phyloP scores from a whole-genome alignment of 2,329 filamentous ascomycete species.

The Fusarium keratoplasticum region DNA sequence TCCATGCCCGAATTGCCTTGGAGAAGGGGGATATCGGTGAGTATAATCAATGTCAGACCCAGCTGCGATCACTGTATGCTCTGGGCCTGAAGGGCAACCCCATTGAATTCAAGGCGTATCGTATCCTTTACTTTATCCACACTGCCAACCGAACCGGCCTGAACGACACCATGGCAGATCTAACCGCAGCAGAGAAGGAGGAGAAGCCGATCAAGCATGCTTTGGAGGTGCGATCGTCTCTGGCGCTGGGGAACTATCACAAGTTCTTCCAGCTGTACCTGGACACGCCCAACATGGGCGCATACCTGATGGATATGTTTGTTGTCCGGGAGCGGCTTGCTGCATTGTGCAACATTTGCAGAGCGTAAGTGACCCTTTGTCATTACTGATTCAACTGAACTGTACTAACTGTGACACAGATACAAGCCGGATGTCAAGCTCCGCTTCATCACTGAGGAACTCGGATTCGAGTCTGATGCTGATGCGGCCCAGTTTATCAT shows the following conservation, averaged over 20 bases:
- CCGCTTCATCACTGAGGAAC: slow-evolving; percentile 93
- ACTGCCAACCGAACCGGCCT: slow-evolving; percentile 98
- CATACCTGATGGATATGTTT: slow-evolving; percentile 99
- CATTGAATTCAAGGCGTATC: slow-evolving; percentile 98
- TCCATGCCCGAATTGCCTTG: slow-evolving; percentile 95
- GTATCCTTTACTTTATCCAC: slow-evolving; percentile 99
- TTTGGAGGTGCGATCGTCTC: slow-evolving; percentile 86
- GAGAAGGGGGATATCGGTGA: slow-evolving; percentile 99
- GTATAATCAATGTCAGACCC: slow-evolving; percentile 99
- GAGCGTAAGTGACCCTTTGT: slow-evolving; percentile 76
- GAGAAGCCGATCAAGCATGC: slow-evolving; percentile 89
- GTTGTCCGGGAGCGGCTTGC: slow-evolving; percentile 91
- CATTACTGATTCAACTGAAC: background rate
- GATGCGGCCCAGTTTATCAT: slow-evolving; percentile 92
- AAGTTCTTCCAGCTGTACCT: slow-evolving; percentile 97
- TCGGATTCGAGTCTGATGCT: slow-evolving; percentile 92
- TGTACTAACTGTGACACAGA: slow-evolving; percentile 68
- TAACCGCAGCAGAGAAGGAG: slow-evolving; percentile 96
- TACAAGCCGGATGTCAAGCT: slow-evolving; percentile 93
- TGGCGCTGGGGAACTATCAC: slow-evolving; percentile 96
- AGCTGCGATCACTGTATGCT: slow-evolving; percentile 91
- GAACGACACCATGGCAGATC: slow-evolving; percentile 98
- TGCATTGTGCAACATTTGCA: slow-evolving; percentile 92
- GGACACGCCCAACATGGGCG: slow-evolving; percentile 95
- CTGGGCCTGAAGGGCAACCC: slow-evolving; percentile 88